phyloP scores from a whole-genome alignment of 1,139 yeast species.

The Candida freyschussii region DNA sequence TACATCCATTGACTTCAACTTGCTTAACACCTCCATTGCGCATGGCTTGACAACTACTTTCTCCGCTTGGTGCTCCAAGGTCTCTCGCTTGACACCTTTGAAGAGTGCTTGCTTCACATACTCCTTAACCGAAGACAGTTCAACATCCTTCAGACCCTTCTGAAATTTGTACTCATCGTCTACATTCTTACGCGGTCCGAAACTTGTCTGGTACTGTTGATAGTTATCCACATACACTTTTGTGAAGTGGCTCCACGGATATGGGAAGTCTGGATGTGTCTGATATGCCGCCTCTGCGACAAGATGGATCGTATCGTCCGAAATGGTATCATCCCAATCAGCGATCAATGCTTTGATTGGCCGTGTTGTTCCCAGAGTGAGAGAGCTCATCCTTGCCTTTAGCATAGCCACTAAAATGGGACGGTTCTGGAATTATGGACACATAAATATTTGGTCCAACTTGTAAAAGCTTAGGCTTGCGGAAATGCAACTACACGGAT shows the following conservation, averaged over 20 bases:
- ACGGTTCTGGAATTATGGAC: too few relatives aligned
- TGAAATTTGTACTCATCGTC: constrained; percentile 43
- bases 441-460: too few relatives aligned
- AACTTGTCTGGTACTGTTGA: constrained; percentile 20
- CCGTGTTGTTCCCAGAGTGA: neutral
- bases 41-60: constrained; percentile 41
- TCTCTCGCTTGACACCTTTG: constrained; percentile 34
- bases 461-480: too few relatives aligned
- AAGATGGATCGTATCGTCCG: constrained; percentile 52
- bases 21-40: constrained; percentile 35
- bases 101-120: constrained; percentile 41
- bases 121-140: constrained; percentile 45
- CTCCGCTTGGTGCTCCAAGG: constrained; percentile 34
- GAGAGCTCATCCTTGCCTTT: too few relatives aligned
- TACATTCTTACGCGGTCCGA: constrained; percentile 27
- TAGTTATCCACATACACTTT: constrained; percentile 41
- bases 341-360: constrained; percentile 32
- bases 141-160: constrained; percentile 41
- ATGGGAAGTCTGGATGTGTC: constrained; percentile 34
- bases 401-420: too few relatives aligned
- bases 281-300: constrained; percentile 49
- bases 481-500: too few relatives aligned
- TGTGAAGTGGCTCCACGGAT: constrained; percentile 43
- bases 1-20: constrained; percentile 25
- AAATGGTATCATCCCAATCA: constrained; percentile 75